These are phyloP conservation scores for Beta corolliflora DNA, from an alignment of 179 eudicot genomes.

Conservation along the genomic window DNA sequence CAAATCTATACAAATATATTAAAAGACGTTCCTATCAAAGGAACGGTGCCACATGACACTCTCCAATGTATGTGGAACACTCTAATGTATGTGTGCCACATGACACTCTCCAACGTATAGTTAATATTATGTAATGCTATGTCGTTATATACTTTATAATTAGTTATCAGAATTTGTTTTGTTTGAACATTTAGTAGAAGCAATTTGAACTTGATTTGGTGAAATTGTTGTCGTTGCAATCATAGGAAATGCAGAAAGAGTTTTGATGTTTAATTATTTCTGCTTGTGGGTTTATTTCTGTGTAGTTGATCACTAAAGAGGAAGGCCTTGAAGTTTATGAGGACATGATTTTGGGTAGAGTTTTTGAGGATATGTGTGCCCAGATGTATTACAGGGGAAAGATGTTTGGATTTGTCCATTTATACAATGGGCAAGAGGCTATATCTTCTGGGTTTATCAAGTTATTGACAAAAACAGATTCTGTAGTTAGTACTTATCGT, in stretches of 20 bases:
- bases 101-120: too few relatives aligned
- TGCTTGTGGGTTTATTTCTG: conserved; percentile 7
- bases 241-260: background rate
- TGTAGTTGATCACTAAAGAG: conserved; percentile 82
- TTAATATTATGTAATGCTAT: too few relatives aligned
- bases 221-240: background rate
- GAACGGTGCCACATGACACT: too few relatives aligned
- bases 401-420: conserved; percentile 95
- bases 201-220: conserved; percentile 2
- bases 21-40: too few relatives aligned
- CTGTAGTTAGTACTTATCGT: conserved; percentile 81
- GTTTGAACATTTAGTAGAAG: background rate
- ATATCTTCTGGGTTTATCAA: conserved; percentile 96
- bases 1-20: too few relatives aligned
- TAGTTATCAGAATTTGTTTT: background rate
- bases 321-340: conserved; percentile 86
- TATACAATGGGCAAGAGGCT: conserved; percentile 98
- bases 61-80: too few relatives aligned
- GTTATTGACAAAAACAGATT: conserved; percentile 68
- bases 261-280: background rate
- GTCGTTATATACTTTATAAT: too few relatives aligned
- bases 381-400: conserved; percentile 97
- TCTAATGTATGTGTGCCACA: too few relatives aligned
- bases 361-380: conserved; percentile 94
- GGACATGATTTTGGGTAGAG: conserved; percentile 79